Evolutionary conservation across 345 rosid genomes (phyloP).

Genomic region (Tarenaya hassleriana): DNA sequence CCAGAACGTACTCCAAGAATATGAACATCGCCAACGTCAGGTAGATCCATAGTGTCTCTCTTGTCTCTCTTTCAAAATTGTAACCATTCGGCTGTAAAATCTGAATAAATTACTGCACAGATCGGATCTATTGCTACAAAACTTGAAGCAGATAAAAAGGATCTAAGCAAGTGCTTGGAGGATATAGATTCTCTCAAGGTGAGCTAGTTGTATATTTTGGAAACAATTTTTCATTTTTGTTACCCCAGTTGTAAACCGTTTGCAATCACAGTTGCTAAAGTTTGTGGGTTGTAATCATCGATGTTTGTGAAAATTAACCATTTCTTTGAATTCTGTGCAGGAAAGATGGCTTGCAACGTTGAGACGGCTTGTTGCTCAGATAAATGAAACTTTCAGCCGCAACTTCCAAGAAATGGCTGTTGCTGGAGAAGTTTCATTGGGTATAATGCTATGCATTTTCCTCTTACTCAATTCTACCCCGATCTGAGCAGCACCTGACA

Average conservation of each 20-base stretch:
- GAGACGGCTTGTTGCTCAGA: conserved; percentile 73
- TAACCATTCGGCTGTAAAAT: conserved; percentile 1
- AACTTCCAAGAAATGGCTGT: conserved; percentile 96
- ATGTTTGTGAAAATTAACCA: too few relatives aligned
- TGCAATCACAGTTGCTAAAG: too few relatives aligned
- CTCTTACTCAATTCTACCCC: neutral
- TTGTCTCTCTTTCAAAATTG: too few relatives aligned
- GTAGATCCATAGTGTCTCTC: conserved; percentile 28
- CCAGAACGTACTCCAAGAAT: conserved; percentile 72
- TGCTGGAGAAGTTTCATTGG: conserved; percentile 89
- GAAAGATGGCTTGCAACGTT: conserved; percentile 83
- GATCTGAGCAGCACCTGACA: neutral
- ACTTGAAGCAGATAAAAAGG: conserved; percentile 60
- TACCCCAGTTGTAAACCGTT: conserved; percentile 6
- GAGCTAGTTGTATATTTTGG: conserved; percentile 17
- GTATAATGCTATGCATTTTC: conserved; percentile 24
- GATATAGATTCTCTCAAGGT: conserved; percentile 74
- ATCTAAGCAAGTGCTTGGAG: conserved; percentile 42
- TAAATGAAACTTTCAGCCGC: conserved; percentile 78
- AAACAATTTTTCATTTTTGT: neutral
- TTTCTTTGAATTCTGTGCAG: conserved; percentile 34
- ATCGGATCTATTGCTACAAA: conserved; percentile 42
- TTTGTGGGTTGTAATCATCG: too few relatives aligned
- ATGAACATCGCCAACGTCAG: conserved; percentile 66
- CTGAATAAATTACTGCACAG: conserved; percentile 32